phyloP scores from a whole-genome alignment of 2,329 filamentous ascomycete species.

The Calonectria montana region DNA sequence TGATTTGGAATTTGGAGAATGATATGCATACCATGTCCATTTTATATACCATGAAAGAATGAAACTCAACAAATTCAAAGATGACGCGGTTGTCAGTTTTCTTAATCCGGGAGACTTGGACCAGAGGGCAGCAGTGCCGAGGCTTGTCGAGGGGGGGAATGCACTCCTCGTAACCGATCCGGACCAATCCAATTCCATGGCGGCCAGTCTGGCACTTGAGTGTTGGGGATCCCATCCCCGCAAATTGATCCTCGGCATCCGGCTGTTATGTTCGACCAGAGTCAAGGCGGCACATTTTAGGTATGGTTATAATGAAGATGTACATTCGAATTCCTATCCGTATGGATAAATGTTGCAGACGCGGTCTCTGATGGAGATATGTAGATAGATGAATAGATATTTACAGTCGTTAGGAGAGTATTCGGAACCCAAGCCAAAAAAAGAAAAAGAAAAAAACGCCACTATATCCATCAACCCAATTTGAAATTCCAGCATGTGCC shows the following conservation, averaged over 20 bases:
- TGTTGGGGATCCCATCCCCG: not conserved
- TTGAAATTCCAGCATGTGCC: conserved; percentile 9
- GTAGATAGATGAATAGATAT: not conserved
- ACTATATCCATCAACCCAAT: not conserved
- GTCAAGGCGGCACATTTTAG: not conserved
- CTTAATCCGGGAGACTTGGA: not conserved
- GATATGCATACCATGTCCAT: not conserved
- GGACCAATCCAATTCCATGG: conserved; percentile 5
- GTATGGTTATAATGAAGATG: not conserved
- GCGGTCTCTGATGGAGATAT: not conserved
- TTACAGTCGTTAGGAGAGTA: conserved; percentile 1
- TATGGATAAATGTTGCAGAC: not conserved
- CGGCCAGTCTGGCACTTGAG: not conserved
- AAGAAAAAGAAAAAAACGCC: not conserved
- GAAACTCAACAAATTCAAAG: conserved; percentile 21
- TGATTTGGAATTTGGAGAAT: conserved; percentile 5
- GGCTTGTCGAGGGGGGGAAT: not conserved
- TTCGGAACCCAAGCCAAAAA: not conserved
- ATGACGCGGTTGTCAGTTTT: not conserved
- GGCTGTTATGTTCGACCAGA: not conserved
- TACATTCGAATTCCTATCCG: not conserved
- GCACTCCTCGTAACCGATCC: not conserved
- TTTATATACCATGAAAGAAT: conserved; percentile 29
- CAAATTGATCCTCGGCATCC: conserved; percentile 8
- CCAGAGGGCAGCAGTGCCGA: conserved; percentile 8